phyloP scores from a whole-genome alignment of 768 basidiomycete species.

The Tylopilus balloui region DNA sequence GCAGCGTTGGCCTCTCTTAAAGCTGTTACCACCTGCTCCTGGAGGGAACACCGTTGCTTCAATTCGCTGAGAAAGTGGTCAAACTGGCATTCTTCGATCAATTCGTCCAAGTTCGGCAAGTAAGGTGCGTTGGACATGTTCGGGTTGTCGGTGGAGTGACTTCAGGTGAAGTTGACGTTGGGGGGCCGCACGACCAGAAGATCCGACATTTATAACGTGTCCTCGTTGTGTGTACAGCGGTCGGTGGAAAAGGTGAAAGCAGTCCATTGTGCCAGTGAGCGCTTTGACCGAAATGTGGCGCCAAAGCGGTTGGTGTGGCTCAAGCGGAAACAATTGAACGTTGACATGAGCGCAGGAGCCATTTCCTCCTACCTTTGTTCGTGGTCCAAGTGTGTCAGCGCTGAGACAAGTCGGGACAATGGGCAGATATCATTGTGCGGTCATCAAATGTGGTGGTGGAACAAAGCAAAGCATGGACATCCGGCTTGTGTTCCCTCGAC shows the following conservation, averaged over 20 bases:
- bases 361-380: background rate
- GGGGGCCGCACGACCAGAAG: background rate
- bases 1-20: constrained; percentile 12
- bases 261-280: constrained; percentile 1
- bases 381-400: background rate
- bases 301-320: background rate
- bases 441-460: background rate
- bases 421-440: constrained; percentile 1
- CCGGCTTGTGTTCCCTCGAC: background rate
- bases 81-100: background rate
- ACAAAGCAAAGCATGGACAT: background rate
- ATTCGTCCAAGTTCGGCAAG: background rate
- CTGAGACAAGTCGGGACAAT: background rate
- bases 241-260: background rate
- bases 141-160: background rate
- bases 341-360: background rate
- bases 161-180: background rate
- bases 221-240: background rate
- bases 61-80: background rate
- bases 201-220: constrained; percentile 9
- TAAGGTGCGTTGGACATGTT: constrained; percentile 9
- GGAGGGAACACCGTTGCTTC: background rate
- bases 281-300: background rate
- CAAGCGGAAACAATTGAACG: background rate
- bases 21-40: background rate